These are phyloP conservation scores for Exutisphaerella laricina DNA, from an alignment of 2,329 filamentous ascomycete genomes.

Conservation along the genomic window DNA sequence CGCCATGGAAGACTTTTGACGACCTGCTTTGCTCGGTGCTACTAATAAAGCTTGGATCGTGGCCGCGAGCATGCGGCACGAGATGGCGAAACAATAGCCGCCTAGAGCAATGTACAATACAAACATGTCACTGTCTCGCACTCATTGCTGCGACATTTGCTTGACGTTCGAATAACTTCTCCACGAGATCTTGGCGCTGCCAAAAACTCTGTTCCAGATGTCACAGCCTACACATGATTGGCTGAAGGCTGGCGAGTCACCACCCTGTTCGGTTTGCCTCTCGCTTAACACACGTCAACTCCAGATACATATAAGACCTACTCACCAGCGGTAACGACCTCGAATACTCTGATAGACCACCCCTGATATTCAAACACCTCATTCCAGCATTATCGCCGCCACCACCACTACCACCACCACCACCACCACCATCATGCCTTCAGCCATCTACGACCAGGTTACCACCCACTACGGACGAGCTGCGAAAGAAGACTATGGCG, in stretches of 20 bases:
- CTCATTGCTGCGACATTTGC: neutral
- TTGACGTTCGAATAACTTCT: neutral
- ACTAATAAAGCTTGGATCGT: no score
- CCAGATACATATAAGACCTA: neutral
- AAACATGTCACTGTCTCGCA: no score
- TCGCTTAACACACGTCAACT: neutral
- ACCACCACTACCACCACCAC: constrained; percentile 1
- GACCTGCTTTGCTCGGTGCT: no score
- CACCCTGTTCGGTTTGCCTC: neutral
- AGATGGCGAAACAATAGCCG: no score
- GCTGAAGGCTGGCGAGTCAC: no score
- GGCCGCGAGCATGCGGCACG: no score
- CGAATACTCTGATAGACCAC: neutral
- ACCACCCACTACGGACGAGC: constrained; percentile 5
- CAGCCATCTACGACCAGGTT: constrained; percentile 7
- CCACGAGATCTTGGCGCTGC: neutral
- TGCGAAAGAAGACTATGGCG: constrained; percentile 3
- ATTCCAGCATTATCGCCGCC: neutral
- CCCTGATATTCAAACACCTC: neutral
- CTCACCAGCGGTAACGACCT: neutral
- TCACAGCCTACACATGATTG: neutral
- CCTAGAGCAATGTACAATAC: no score
- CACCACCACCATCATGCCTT: neutral
- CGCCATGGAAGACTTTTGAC: no score
- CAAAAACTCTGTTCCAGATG: neutral